Percentiles rank a stretch among this genome's conserved stretches.
Evolutionary conservation across 2,329 filamentous ascomycete species (phyloP).

Genomic region (Sphaerostilbella broomeana): DNA sequence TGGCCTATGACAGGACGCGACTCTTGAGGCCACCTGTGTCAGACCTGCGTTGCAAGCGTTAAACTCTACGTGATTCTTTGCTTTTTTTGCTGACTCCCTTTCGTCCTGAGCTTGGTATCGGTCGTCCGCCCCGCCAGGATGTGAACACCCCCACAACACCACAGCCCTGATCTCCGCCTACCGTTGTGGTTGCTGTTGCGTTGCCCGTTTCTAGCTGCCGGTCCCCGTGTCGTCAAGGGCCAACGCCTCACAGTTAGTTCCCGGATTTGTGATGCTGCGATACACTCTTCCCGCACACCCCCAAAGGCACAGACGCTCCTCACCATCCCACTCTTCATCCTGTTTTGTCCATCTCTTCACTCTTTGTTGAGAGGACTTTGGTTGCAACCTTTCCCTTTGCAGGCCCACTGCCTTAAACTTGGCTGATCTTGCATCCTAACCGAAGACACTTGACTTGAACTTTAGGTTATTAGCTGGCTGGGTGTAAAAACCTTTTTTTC

Average conservation of each 20-base stretch:
- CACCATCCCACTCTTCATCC: no score
- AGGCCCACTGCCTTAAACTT: constrained; percentile 2
- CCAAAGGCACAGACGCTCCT: no score
- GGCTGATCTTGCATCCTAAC: background rate
- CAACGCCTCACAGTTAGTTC: no score
- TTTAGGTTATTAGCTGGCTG: constrained; percentile 3
- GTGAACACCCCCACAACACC: no score
- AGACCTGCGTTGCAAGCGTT: constrained; percentile 8
- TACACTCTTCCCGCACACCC: background rate
- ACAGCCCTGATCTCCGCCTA: constrained; percentile 1
- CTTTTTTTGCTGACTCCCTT: background rate
- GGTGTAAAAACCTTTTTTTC: constrained; percentile 10
- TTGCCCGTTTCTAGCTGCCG: no score
- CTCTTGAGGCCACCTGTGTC: constrained; percentile 3
- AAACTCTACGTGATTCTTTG: constrained; percentile 6
- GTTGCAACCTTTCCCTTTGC: background rate
- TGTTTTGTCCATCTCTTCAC: background rate
- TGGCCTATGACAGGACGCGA: background rate
- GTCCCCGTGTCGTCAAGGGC: background rate
- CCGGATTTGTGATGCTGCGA: no score
- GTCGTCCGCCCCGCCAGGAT: background rate
- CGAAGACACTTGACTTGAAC: constrained; percentile 11
- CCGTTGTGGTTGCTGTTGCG: background rate
- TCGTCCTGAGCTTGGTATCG: background rate
- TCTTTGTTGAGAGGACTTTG: background rate